Percentiles rank a stretch among this genome's conserved stretches.
Evolutionary conservation across 2,329 filamentous ascomycete genomes (phyloP).

Genomic region (Paecilomyces dactylethromorphus): DNA sequence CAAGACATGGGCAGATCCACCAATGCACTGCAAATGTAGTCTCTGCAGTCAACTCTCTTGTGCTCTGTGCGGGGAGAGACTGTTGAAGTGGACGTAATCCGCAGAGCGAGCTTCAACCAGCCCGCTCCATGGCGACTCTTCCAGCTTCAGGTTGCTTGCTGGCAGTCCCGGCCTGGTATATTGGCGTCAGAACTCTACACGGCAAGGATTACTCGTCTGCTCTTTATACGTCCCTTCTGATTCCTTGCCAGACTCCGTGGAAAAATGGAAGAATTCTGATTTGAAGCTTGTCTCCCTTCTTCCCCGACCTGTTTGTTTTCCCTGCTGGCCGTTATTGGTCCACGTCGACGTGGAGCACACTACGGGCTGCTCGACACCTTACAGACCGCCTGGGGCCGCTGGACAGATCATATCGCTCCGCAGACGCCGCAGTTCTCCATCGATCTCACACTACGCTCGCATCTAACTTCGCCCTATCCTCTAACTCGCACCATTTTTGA

Average conservation of each 20-base stretch:
- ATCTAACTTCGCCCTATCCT: constrained; percentile 6
- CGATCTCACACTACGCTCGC: not conserved
- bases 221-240: not conserved
- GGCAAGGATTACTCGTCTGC: no score
- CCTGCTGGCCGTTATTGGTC: constrained; percentile 10
- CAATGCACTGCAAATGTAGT: not conserved
- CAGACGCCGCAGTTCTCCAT: not conserved
- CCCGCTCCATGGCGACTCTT: not conserved
- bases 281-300: not conserved
- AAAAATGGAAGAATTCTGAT: not conserved
- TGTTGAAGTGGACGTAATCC: not conserved
- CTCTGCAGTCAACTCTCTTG: not conserved
- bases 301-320: not conserved
- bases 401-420: not conserved
- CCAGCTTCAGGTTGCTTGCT: not conserved
- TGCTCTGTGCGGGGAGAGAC: not conserved
- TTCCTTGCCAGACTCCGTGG: not conserved
- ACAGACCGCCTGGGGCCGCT: not conserved
- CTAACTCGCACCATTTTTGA: constrained; percentile 4
- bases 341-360: constrained; percentile 6
- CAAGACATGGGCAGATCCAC: not conserved
- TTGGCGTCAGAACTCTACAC: not conserved
- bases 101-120: not conserved
- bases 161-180: not conserved
- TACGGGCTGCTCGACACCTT: not conserved